Evolutionary conservation across 2,329 filamentous ascomycete genomes (phyloP).

Genomic region (Diaporthe longicolla): DNA sequence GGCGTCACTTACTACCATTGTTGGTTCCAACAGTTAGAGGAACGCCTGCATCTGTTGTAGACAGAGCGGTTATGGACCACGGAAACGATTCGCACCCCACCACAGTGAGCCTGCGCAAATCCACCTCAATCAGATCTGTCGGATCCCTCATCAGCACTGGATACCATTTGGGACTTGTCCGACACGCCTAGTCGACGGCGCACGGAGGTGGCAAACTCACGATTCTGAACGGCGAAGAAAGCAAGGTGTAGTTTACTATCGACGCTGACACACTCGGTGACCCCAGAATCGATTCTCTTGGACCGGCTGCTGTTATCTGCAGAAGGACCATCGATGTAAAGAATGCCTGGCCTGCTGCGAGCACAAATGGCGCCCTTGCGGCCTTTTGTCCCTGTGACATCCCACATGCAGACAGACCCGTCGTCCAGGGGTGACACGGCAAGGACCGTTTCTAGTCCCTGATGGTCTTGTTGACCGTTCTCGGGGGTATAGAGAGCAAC

Average conservation of each 20-base stretch:
- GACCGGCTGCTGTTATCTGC: conserved; percentile 62
- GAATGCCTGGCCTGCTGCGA: conserved; percentile 75
- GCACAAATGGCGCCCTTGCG: conserved; percentile 75
- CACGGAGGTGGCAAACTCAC: conserved; percentile 59
- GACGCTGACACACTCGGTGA: conserved; percentile 87
- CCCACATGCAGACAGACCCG: conserved; percentile 90
- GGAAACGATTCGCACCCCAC: conserved; percentile 81
- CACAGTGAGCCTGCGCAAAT: conserved; percentile 79
- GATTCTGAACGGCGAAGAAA: conserved; percentile 84
- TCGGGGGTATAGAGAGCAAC: conserved; percentile 75
- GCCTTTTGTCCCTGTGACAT: conserved; percentile 71
- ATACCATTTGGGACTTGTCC: neutral
- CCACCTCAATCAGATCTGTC: conserved; percentile 81
- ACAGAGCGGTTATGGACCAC: conserved; percentile 87
- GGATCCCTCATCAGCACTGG: conserved; percentile 40
- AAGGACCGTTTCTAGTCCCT: conserved; percentile 60
- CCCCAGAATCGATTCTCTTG: conserved; percentile 78
- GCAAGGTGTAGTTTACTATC: conserved; percentile 77
- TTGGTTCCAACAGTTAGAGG: conserved; percentile 90
- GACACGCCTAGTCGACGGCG: conserved; percentile 20
- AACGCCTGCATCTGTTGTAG: conserved; percentile 73
- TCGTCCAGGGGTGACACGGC: conserved; percentile 87
- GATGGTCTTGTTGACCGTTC: conserved; percentile 64
- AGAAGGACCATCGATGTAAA: conserved; percentile 70
- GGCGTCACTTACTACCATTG: conserved; percentile 62